Percentiles rank a stretch among this genome's conserved stretches.
phyloP scores from a whole-genome alignment of 495 filamentous ascomycete species.

The Clohesyomyces aquaticus region DNA sequence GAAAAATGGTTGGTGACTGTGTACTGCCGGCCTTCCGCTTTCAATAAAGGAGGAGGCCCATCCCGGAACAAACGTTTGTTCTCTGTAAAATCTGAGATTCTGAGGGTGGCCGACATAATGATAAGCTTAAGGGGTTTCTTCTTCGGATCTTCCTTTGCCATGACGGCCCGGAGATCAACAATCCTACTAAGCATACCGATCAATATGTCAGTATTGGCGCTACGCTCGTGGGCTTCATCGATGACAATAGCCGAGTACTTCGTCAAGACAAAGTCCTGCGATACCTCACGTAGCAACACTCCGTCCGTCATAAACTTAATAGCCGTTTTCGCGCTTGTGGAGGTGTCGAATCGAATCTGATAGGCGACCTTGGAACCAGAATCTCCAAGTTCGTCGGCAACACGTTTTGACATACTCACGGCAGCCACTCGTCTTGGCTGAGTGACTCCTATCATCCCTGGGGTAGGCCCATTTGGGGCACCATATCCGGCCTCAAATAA shows the following conservation, averaged over 20 bases:
- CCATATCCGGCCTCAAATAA: slow-evolving; percentile 94
- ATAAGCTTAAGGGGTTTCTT: slow-evolving; percentile 82
- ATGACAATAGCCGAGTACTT: slow-evolving; percentile 95
- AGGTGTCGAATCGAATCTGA: slow-evolving; percentile 90
- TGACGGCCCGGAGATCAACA: slow-evolving; percentile 71
- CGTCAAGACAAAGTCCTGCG: slow-evolving; percentile 83
- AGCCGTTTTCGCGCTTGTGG: slow-evolving; percentile 77
- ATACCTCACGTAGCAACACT: slow-evolving; percentile 88
- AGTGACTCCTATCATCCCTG: slow-evolving; percentile 92
- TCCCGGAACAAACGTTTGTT: slow-evolving; percentile 77
- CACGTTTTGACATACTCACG: slow-evolving; percentile 92
- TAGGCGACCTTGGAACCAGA: slow-evolving; percentile 73
- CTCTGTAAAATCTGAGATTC: slow-evolving; percentile 85
- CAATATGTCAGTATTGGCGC: slow-evolving; percentile 95
- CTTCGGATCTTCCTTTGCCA: slow-evolving; percentile 62
- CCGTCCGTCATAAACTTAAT: slow-evolving; percentile 99
- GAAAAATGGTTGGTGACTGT: slow-evolving; percentile 89
- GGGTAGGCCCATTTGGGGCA: slow-evolving; percentile 70
- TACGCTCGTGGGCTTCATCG: slow-evolving; percentile 97
- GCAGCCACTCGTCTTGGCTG: slow-evolving; percentile 93
- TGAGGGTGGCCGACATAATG: slow-evolving; percentile 96
- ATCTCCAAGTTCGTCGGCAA: slow-evolving; percentile 77
- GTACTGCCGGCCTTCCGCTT: slow-evolving; percentile 93
- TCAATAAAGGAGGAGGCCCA: slow-evolving; percentile 77
- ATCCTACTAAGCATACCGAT: slow-evolving; percentile 96